Conservation (phyloP, 164 flowering plant genomes). For the Pachysandra terminalis region DNA sequence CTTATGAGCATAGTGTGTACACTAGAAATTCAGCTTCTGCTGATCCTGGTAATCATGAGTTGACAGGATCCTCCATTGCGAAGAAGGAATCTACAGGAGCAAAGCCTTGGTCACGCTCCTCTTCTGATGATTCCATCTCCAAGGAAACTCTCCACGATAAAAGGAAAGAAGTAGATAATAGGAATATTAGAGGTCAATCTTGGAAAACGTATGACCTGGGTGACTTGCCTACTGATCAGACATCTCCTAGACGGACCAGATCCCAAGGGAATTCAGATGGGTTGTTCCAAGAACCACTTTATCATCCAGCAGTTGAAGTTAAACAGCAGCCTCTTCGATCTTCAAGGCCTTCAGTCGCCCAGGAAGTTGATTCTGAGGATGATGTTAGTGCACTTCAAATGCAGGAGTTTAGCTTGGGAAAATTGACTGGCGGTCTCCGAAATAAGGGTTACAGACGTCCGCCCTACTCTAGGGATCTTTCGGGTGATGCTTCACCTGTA, state of each 20-base stretch:
- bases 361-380: conserved; percentile 16
- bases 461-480: conserved; percentile 33
- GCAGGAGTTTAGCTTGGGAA: conserved; percentile 42
- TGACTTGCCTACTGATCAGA: conserved; percentile 2
- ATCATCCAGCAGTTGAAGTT: too few relatives aligned
- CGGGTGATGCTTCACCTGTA: conserved; percentile 23
- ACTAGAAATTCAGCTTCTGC: conserved; percentile 3
- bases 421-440: conserved; percentile 64
- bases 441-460: conserved; percentile 56
- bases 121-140: neutral
- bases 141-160: neutral
- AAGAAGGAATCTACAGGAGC: conserved; percentile 5
- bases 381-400: neutral
- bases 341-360: conserved; percentile 13
- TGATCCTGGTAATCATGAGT: conserved; percentile 8
- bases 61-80: conserved; percentile 8
- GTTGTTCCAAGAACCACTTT: too few relatives aligned
- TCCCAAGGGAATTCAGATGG: too few relatives aligned
- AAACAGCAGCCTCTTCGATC: too few relatives aligned
- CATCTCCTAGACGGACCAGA: too few relatives aligned
- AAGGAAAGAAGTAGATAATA: conserved; percentile 15
- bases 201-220: conserved; percentile 9
- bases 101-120: neutral
- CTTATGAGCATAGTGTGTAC: conserved; percentile 15
- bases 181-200: conserved; percentile 10